Evolutionary conservation across 2,329 filamentous ascomycete genomes (phyloP), one percentile per base, ranked within the genome.

Genomic region (Nothophoma quercina): DNA sequence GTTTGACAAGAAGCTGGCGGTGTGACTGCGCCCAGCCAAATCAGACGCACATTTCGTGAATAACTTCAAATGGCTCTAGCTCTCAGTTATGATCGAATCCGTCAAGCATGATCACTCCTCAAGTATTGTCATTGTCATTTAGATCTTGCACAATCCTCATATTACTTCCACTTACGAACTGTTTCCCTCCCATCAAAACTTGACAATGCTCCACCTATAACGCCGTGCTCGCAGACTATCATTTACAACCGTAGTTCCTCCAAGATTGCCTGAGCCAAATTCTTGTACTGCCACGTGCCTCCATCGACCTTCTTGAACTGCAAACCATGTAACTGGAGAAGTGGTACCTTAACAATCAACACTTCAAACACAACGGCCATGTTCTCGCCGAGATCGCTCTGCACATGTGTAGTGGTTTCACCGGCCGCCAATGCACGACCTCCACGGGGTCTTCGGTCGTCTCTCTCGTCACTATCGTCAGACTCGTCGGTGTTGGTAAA

Each of bases 251-350:
- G 87, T 63, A 99, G 78, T 73, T 95, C 92, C 69, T 89, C 86
- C 63, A 99, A 80, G 67, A 99, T 97, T 66, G 92, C 92, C 75
- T 96, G 93, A 28, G 95, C 95, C 92, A 98, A 96, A 69, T 91
- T 93, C 80, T 97, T 96, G 78, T 96, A 99, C 75, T 97, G 93
- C 93, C 93, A 98, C 52, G 95, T 98, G 54, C 96, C 93, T 28
- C 95, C 93, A 51, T 90, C 86, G 63, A 98, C 88, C 71, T 95
- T 92, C 82, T 99, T 99, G 80, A 99, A 99, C 74, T 98, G 95
- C 56, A 99, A 93, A 40, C 95, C 95, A 70, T 99, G 93, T 51
- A 99, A 78, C 33, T 89, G 92, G 55, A 99, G 86, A 43, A 99
- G 79, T 10, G 95, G 95, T 21, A 99, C 92, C 77, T 99, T 99